Conservation (phyloP, 2,329 filamentous ascomycete genomes). For the Colletotrichum eleusines region DNA sequence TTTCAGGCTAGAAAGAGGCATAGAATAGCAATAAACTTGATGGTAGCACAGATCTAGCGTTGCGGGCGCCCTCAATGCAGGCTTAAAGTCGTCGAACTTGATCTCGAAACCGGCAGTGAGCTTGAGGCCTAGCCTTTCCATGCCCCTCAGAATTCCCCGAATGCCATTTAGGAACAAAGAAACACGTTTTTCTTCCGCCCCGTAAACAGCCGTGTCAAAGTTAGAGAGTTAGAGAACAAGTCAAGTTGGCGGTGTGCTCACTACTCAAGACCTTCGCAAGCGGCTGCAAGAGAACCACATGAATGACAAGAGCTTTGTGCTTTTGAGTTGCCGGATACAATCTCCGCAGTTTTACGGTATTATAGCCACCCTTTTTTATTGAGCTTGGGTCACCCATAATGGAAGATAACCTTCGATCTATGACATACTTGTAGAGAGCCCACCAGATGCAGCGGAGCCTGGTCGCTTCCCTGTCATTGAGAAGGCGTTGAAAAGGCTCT, state of each 20-base stretch:
- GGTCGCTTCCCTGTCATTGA: not conserved
- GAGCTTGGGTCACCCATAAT: conserved; percentile 24
- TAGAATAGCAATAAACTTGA: not conserved
- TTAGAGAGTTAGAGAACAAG: fast-evolving
- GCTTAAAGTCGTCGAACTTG: conserved; percentile 26
- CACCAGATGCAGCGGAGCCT: conserved; percentile 26
- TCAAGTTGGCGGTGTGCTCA: not conserved
- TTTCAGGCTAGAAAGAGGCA: too few species aligned
- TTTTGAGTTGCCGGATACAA: conserved; percentile 11
- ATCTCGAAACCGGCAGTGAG: conserved; percentile 29
- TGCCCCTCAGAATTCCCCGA: conserved; percentile 16
- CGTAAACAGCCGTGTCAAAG: conserved; percentile 16
- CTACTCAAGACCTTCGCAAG: conserved; percentile 33
- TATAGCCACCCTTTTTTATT: conserved; percentile 24
- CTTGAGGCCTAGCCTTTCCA: conserved; percentile 12
- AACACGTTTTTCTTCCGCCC: conserved; percentile 22
- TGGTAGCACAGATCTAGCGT: conserved; percentile 33
- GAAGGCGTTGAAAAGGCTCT: not conserved
- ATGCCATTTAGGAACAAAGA: conserved; percentile 24
- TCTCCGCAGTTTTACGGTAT: conserved; percentile 14
- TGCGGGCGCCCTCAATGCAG: too few species aligned
- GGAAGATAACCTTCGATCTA: conserved; percentile 32
- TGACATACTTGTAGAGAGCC: conserved; percentile 29
- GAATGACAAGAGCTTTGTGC: conserved; percentile 18
- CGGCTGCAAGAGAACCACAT: conserved; percentile 18